phyloP scores from a whole-genome alignment of 371 early-diverging fungal species.

The Apophysomyces trapeziformis region DNA sequence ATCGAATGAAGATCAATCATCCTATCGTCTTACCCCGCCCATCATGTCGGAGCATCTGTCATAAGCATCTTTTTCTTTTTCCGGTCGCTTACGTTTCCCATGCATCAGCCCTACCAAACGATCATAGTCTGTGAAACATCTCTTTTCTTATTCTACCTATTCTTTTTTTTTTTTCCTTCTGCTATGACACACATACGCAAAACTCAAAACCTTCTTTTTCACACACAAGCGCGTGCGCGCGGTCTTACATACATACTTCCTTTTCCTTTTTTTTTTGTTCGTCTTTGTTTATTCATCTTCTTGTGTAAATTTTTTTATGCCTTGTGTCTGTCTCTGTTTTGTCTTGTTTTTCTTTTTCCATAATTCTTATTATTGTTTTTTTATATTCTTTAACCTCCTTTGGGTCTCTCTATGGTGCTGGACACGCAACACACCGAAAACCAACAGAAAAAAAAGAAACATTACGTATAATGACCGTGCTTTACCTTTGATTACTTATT shows the following conservation, averaged over 20 bases:
- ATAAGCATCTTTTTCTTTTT: neutral
- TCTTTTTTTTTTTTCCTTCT: neutral
- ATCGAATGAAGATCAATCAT: neutral
- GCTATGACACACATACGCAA: neutral
- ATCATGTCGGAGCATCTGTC: neutral
- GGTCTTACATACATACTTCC: neutral
- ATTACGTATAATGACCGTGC: too few relatives aligned
- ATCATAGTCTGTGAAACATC: neutral
- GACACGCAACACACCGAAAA: too few relatives aligned
- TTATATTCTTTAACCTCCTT: too few relatives aligned
- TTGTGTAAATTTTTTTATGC: conserved; percentile 3
- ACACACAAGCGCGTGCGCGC: neutral
- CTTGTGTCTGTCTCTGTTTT: neutral
- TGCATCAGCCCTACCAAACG: neutral
- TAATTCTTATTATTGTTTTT: too few relatives aligned
- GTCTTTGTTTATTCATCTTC: neutral
- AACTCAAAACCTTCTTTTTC: neutral
- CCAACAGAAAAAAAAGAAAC: too few relatives aligned
- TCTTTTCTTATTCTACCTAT: too few relatives aligned
- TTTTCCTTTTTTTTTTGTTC: neutral
- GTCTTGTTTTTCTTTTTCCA: neutral
- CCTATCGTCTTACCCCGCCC: neutral
- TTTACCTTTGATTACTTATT: too few relatives aligned
- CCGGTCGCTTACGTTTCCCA: neutral
- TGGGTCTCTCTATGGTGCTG: too few relatives aligned